These are phyloP conservation scores for Pichia gijzeniarum DNA, from an alignment of 805 yeast genomes.

Conservation along the genomic window DNA sequence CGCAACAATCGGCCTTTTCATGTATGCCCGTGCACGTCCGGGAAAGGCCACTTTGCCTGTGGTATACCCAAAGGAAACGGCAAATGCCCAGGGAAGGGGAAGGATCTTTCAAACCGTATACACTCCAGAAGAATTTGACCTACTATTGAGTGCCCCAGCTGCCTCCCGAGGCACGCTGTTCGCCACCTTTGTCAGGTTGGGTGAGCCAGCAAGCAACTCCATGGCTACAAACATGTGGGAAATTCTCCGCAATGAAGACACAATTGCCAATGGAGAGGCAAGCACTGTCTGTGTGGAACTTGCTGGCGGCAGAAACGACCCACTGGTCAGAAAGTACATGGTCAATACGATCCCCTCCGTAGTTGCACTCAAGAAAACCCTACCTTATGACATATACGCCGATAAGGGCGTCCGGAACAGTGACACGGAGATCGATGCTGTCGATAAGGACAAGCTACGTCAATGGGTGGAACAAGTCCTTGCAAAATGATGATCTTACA, in stretches of 20 bases:
- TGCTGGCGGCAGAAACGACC: constrained; percentile 35
- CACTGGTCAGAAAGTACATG: constrained; percentile 49
- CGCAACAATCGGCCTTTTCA: constrained; percentile 4
- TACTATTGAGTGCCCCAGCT: constrained; percentile 28
- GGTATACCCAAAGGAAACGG: constrained; percentile 31
- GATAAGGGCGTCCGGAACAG: constrained; percentile 23
- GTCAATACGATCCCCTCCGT: constrained; percentile 54
- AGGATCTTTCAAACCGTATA: constrained; percentile 49
- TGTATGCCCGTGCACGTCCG: constrained; percentile 5
- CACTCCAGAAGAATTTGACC: constrained; percentile 53
- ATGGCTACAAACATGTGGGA: constrained; percentile 55
- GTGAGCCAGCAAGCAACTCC: constrained; percentile 55
- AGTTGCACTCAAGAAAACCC: constrained; percentile 59
- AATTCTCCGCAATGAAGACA: constrained; percentile 2
- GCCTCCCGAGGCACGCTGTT: constrained; percentile 11
- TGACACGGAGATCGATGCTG: constrained; percentile 4
- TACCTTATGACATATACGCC: constrained; percentile 41
- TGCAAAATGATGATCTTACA: background rate
- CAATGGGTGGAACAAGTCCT: constrained; percentile 9
- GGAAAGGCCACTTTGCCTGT: constrained; percentile 8
- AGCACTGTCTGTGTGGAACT: constrained; percentile 15
- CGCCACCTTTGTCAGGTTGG: constrained; percentile 50
- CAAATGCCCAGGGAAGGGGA: constrained; percentile 29
- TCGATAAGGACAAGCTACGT: constrained; percentile 9
- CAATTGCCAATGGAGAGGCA: background rate